Base-by-base conservation (phyloP, 108 stramenopile genomes). In the Nannochloropsis gaditana region DNA sequence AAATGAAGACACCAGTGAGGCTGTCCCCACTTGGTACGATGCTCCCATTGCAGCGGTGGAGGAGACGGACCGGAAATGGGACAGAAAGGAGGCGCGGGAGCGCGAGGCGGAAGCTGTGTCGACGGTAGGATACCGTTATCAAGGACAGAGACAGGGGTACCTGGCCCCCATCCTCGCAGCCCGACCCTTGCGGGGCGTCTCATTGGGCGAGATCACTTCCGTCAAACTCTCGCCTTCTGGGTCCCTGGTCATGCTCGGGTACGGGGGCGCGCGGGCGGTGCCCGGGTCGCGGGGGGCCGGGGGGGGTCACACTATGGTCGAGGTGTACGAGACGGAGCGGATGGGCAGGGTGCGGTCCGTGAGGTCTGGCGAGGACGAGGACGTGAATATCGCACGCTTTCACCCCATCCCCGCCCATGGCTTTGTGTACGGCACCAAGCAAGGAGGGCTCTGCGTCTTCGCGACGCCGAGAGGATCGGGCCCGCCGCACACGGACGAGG, bases 371-470 rank as follows among this genome's bases (percentile, higher is more conserved):
- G 92, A 86, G 9, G 94, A 95, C 31, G 97, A 97, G 82, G 97
- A 97, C 91, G 96, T 98, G 42, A 98, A 98, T 80, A 97, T 97
- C 89, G 96, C 96, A 41, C 90, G 95, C 81, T 98, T 98, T 87
- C 97, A 98, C 90, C 97, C 97, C 9, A 91, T 93, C 83, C 94
- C 95, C 80, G 97, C 96, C 10, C 90, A 93, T 87, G 97, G 97
- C n/a, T 95, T 96, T 87, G 94, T 95, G 42, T 97, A 97, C 89
- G 97, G 97, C 10, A 97, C 97, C 42, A 96, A 96, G 86, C 96
- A 96, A 87, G 97, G 97, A 43, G 90, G 95, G 2, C 44, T 90
- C 80, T 44, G 88, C 42, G 43, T 85, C 31, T 79, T 85, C 15
- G 47, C 11, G 47, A 10, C 47, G 15, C 10, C 10, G 47, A 50